Conservation (phyloP, 2,329 filamentous ascomycete species). For the Ceratocystiopsis minuta region DNA sequence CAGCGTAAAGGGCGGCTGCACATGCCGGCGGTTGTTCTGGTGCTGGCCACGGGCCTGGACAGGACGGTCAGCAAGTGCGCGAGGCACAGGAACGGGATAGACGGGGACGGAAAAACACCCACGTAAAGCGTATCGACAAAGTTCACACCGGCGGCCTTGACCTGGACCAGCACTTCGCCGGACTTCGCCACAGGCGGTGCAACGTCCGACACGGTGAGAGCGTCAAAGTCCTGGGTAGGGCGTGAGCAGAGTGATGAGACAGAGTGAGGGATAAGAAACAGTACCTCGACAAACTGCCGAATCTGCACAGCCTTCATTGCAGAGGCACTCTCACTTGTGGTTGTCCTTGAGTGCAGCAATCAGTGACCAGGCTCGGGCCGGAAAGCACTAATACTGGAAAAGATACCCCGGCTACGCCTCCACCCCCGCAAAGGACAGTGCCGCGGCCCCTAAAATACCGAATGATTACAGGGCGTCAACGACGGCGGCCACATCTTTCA, state of each 20-base stretch:
- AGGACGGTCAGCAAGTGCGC: no score
- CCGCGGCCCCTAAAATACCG: no score
- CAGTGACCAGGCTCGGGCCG: no score
- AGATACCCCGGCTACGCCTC: no score
- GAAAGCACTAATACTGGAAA: no score
- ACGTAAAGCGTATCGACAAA: slow-evolving; percentile 43
- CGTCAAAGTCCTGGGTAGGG: slow-evolving; percentile 9
- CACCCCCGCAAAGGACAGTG: no score
- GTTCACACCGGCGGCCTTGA: slow-evolving; percentile 38
- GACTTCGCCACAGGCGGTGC: slow-evolving; percentile 16
- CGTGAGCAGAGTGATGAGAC: background rate
- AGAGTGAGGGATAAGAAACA: no score
- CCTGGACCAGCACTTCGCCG: slow-evolving; percentile 22
- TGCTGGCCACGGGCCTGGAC: slow-evolving; percentile 33
- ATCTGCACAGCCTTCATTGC: slow-evolving; percentile 5
- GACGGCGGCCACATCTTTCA: no score
- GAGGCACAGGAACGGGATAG: no score
- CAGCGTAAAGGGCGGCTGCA: slow-evolving; percentile 37
- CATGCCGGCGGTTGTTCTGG: slow-evolving; percentile 39
- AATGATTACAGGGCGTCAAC: no score
- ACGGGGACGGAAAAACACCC: slow-evolving; percentile 1
- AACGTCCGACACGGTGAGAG: slow-evolving; percentile 16
- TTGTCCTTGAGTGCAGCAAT: no score
- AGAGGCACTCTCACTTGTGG: no score
- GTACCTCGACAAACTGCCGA: slow-evolving; percentile 1